phyloP scores from a whole-genome alignment of 257 asterid genomes.

The Solanum pennellii region DNA sequence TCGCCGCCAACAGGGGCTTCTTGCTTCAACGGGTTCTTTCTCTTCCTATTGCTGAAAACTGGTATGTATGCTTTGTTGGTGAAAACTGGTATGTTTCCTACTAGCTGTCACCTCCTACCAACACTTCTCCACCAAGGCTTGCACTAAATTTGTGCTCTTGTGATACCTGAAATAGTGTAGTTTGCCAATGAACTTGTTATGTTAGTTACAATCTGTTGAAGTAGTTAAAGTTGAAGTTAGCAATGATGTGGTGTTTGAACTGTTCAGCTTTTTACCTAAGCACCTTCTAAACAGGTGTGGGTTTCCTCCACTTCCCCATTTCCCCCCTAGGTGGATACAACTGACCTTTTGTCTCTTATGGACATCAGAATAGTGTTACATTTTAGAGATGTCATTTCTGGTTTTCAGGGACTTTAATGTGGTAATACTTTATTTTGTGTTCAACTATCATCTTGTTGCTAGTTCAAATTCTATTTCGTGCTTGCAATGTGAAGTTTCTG shows the following conservation, averaged over 20 bases:
- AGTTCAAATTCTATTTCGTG: not conserved
- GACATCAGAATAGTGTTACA: not conserved
- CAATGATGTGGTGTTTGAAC: not conserved
- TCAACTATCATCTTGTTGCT: not conserved
- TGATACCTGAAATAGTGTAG: not conserved
- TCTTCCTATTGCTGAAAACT: slow-evolving; percentile 33
- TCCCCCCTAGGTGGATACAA: not conserved
- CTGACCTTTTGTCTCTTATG: not conserved
- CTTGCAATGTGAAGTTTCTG: not conserved
- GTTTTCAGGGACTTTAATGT: not conserved
- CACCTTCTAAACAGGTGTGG: not conserved
- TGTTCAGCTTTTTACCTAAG: not conserved
- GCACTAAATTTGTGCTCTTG: too few relatives aligned
- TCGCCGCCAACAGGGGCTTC: slow-evolving; percentile 28
- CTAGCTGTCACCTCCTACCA: too few relatives aligned
- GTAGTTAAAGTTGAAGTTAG: not conserved
- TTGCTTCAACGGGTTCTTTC: slow-evolving; percentile 51
- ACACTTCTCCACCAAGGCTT: too few relatives aligned
- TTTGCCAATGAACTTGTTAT: not conserved
- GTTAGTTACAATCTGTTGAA: not conserved
- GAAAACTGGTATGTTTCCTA: too few relatives aligned
- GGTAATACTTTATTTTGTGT: not conserved
- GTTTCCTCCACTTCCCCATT: not conserved
- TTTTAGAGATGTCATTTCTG: not conserved
- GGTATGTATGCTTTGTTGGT: too few relatives aligned